phyloP scores from a whole-genome alignment of 768 basidiomycete species.

The Coprinopsis strossmayeri region DNA sequence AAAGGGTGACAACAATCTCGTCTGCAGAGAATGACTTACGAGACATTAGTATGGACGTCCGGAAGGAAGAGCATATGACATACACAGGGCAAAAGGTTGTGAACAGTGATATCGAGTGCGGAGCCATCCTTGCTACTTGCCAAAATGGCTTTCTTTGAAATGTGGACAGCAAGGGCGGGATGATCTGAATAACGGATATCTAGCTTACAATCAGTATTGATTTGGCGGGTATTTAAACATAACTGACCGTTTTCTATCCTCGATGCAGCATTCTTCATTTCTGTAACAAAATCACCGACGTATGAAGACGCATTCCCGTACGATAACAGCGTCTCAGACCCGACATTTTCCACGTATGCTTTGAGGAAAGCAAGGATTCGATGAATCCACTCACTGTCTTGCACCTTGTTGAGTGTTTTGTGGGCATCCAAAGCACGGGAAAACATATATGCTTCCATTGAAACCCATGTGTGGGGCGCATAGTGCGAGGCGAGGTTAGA shows the following conservation, averaged over 20 bases:
- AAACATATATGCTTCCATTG: constrained; percentile 74
- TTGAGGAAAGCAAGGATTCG: constrained; percentile 72
- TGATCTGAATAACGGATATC: constrained; percentile 68
- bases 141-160: constrained; percentile 39
- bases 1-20: constrained; percentile 52
- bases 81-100: constrained; percentile 74
- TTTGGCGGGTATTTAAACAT: not conserved
- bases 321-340: constrained; percentile 46
- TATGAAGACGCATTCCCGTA: constrained; percentile 46
- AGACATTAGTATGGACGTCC: constrained; percentile 6
- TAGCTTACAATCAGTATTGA: constrained; percentile 4
- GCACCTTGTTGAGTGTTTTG: constrained; percentile 43
- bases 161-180: constrained; percentile 51
- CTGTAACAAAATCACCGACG: constrained; percentile 41
- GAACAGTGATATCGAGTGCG: constrained; percentile 50
- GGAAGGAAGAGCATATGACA: constrained; percentile 20
- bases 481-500: constrained; percentile 83
- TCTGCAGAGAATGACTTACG: constrained; percentile 48
- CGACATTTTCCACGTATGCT: constrained; percentile 51
- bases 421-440: constrained; percentile 69
- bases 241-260: constrained; percentile 47
- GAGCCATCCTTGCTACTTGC: constrained; percentile 64
- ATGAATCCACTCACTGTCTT: constrained; percentile 76
- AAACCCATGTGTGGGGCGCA: constrained; percentile 74
- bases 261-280: constrained; percentile 42